Evolutionary conservation across 441 rosid species (phyloP).

Genomic region (Manihot esculenta): DNA sequence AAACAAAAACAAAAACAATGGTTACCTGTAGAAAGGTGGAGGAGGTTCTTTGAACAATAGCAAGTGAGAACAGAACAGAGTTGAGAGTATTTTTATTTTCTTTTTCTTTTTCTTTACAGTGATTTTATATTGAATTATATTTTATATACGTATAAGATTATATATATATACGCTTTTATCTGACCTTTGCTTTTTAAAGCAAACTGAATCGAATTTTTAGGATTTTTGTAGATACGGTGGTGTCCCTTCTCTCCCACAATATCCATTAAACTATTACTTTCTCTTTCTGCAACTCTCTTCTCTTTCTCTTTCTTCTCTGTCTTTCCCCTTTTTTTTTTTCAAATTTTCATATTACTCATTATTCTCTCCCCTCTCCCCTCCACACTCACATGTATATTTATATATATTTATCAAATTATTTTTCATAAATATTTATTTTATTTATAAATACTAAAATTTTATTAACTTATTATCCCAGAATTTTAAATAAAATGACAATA

Average conservation of each 20-base stretch:
- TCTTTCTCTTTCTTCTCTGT: slow-evolving; percentile 8
- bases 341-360: too few species aligned
- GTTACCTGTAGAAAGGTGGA: slow-evolving; percentile 9
- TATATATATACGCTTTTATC: slow-evolving; percentile 15
- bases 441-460: too few species aligned
- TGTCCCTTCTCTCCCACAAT: slow-evolving; percentile 29
- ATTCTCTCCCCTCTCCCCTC: too few species aligned
- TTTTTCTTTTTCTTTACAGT: neutral
- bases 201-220: slow-evolving; percentile 58
- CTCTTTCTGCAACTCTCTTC: neutral
- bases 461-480: too few species aligned
- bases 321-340: neutral
- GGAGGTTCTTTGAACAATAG: slow-evolving; percentile 11
- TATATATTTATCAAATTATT: too few species aligned
- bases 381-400: neutral
- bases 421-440: too few species aligned
- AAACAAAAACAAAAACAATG: neutral
- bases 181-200: slow-evolving; percentile 44
- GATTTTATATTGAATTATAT: too few species aligned
- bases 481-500: too few species aligned
- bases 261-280: slow-evolving; percentile 25
- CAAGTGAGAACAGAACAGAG: neutral
- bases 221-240: slow-evolving; percentile 64
- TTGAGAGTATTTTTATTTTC: neutral
- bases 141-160: neutral